Evolutionary conservation across 2,329 filamentous ascomycete species (phyloP), one percentile per base, ranked within the genome.

Genomic region (Tolypocladium album): DNA sequence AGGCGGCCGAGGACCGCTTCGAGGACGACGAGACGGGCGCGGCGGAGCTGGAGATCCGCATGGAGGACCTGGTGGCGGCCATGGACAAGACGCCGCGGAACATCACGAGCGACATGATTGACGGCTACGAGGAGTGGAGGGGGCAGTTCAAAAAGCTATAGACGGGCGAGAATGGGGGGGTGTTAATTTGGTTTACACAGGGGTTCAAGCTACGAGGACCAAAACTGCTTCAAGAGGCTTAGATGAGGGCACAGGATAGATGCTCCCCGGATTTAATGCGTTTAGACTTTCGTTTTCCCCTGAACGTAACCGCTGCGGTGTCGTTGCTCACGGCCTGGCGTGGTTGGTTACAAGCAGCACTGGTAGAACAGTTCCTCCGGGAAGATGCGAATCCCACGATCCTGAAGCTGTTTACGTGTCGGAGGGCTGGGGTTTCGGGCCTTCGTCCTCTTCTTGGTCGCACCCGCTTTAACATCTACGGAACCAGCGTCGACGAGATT

Each of bases 41-140:
- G 20, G 66, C 64, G n/a, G 70, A 67, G 61, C 62, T 73, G 42
- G 68, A 74, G 34, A 68, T 79, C 38, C 65, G 59, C 24, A 79
- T 78, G 75, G 67, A 66, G 56, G 78, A 83, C 61, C 68, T 82
- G 15, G 66, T 74, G 38, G 68, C 66, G 7, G 79, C 79, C 0
- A 72, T 82, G 27, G 68, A 71, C 38, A 69, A 64, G 57, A 79
- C 83, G 20, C 80, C 79, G 59, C 79, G 78, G 61, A 82, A 84
- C 58, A 86, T 88, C 60, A 87, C 85, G 8, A 69, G 72, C 22
- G 77, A 79, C 58, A 82, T 88, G 77, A 74, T 87, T 58, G 67
- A 75, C 20, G 80, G 77, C 1, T 89, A 86, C 68, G 79, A 86
- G 63, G 74, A 71, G 55, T 88, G 84, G 84, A 75, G 75, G 31